phyloP scores from a whole-genome alignment of 441 rosid species.

The Gossypium schwendimanii region DNA sequence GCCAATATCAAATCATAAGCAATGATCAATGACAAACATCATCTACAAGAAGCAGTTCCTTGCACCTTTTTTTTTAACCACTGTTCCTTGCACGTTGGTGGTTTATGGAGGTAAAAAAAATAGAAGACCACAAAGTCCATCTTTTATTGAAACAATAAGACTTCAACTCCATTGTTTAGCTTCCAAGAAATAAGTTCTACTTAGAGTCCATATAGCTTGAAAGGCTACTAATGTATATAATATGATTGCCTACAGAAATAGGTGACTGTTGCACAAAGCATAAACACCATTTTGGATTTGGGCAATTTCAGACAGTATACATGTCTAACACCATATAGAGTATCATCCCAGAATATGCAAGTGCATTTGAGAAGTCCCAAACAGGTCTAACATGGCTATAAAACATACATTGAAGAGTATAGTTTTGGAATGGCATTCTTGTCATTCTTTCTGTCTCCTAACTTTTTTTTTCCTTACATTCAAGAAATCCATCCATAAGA shows the following conservation, averaged over 20 bases:
- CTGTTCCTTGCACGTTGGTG: not conserved
- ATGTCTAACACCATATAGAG: not conserved
- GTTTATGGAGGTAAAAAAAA: not conserved
- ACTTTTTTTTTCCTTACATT: not conserved
- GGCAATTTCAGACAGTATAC: not conserved
- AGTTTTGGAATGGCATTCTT: not conserved
- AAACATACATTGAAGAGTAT: not conserved
- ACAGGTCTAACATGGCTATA: not conserved
- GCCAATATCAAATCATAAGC: constrained; percentile 1
- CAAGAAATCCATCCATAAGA: constrained; percentile 6
- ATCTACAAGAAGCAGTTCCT: not conserved
- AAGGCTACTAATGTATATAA: not conserved
- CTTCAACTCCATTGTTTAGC: not conserved
- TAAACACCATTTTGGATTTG: constrained; percentile 4
- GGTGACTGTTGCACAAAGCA: not conserved
- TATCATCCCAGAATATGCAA: not conserved
- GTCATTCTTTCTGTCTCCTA: not conserved
- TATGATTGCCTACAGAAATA: not conserved
- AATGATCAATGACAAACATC: not conserved
- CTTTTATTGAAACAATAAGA: not conserved
- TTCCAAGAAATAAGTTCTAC: not conserved
- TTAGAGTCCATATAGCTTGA: not conserved
- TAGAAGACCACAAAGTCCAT: not conserved
- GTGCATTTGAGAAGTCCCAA: not conserved
- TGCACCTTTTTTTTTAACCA: not conserved